Evolutionary conservation across 495 filamentous ascomycete genomes (phyloP).

Genomic region (Neurospora sp.): DNA sequence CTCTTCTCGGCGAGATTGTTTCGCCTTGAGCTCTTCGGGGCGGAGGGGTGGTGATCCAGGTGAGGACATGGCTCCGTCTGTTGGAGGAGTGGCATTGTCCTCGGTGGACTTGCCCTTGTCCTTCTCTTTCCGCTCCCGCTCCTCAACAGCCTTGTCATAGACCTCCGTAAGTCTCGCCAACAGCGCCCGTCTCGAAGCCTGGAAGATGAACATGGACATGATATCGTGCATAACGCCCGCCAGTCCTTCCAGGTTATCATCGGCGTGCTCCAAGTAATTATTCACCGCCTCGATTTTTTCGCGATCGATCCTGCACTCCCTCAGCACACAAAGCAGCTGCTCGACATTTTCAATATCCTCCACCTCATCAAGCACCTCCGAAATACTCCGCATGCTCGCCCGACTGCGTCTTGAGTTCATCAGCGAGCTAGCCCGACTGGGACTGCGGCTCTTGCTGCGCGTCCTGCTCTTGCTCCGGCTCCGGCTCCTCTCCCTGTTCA

Average conservation of each 20-base stretch:
- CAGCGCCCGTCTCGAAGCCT: slow-evolving; percentile 71
- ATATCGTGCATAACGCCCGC: slow-evolving; percentile 71
- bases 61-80: neutral
- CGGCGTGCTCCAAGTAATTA: slow-evolving; percentile 67
- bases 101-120: neutral
- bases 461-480: slow-evolving; percentile 20
- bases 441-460: slow-evolving; percentile 16
- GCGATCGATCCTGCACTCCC: slow-evolving; percentile 65
- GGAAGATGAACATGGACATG: slow-evolving; percentile 80
- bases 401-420: neutral
- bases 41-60: neutral
- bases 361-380: neutral
- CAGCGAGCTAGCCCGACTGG: slow-evolving; percentile 10
- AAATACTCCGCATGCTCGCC: neutral
- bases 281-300: slow-evolving; percentile 78
- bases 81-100: neutral
- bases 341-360: slow-evolving; percentile 54
- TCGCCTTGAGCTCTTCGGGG: slow-evolving; percentile 5
- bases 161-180: slow-evolving; percentile 53
- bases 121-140: slow-evolving; percentile 2
- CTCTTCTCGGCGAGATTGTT: slow-evolving; percentile 24
- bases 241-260: slow-evolving; percentile 71
- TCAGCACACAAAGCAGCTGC: slow-evolving; percentile 53
- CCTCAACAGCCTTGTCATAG: slow-evolving; percentile 40
- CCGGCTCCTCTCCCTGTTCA: slow-evolving; percentile 27